Conservation (phyloP, 495 filamentous ascomycete genomes). For the Penicillium simplicissimum region DNA sequence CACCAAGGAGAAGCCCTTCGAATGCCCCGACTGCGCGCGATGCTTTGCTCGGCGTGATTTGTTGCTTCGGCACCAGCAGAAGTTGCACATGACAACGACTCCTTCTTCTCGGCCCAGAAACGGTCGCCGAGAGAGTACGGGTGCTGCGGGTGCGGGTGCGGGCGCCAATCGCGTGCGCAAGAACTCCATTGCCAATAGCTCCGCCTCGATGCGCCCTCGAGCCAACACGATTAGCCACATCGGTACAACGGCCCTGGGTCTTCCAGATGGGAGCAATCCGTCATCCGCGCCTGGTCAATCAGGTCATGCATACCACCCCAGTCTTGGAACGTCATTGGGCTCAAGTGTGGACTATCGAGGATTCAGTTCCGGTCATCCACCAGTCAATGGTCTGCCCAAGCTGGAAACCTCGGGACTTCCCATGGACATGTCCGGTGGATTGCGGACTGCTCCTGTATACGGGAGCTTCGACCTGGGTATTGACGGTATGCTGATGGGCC, state of each 20-base stretch:
- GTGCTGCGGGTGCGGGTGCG: constrained; percentile 62
- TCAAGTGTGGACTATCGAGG: constrained; percentile 66
- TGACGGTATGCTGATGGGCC: constrained; percentile 74
- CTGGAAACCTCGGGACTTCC: constrained; percentile 78
- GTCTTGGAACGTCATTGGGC: constrained; percentile 64
- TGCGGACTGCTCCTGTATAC: constrained; percentile 80
- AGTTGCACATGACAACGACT: constrained; percentile 94
- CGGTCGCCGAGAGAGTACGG: constrained; percentile 77
- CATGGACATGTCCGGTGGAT: constrained; percentile 59
- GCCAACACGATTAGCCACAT: constrained; percentile 98
- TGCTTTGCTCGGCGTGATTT: constrained; percentile 96
- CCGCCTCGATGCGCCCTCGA: constrained; percentile 74
- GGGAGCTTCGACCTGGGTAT: constrained; percentile 68
- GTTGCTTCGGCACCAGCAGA: constrained; percentile 94
- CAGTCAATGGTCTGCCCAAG: constrained; percentile 66
- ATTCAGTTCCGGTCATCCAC: constrained; percentile 64
- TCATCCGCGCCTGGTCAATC: constrained; percentile 49
- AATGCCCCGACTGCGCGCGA: constrained; percentile 91
- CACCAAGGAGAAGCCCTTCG: constrained; percentile 99
- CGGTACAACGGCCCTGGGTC: constrained; percentile 71
- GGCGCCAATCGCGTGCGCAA: constrained; percentile 79
- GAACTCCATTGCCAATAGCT: constrained; percentile 76
- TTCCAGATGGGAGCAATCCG: constrained; percentile 64
- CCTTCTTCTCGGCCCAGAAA: constrained; percentile 85
- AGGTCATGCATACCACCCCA: constrained; percentile 63